These are phyloP conservation scores for Guyanaporus albipodus DNA, from an alignment of 768 basidiomycete genomes.

Conservation along the genomic window DNA sequence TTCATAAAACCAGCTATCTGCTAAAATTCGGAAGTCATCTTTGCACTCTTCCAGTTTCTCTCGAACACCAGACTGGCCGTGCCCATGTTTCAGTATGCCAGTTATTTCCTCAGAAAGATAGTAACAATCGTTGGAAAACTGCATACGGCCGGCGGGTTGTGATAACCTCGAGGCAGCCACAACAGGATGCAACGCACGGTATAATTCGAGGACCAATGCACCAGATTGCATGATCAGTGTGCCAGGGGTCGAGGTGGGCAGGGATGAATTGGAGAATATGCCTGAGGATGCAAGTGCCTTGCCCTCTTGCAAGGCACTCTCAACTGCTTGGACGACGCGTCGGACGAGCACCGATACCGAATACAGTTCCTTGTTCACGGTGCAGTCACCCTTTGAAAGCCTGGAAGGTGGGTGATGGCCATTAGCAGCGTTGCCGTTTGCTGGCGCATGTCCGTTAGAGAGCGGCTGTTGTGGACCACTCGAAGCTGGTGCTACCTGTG, in stretches of 20 bases:
- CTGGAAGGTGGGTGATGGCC: constrained; percentile 15
- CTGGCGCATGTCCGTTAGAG: constrained; percentile 14
- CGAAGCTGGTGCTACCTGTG: constrained; percentile 45
- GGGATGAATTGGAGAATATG: constrained; percentile 39
- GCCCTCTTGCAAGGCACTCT: constrained; percentile 64
- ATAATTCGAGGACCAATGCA: constrained; percentile 69
- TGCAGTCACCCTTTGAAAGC: constrained; percentile 15
- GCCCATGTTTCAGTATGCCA: constrained; percentile 26
- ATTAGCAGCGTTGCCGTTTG: constrained; percentile 20
- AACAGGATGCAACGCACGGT: constrained; percentile 74
- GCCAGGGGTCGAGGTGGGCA: constrained; percentile 41
- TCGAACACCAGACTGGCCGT: constrained; percentile 30
- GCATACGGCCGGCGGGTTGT: constrained; percentile 56
- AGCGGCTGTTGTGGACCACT: constrained; percentile 50
- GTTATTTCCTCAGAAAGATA: constrained; percentile 56
- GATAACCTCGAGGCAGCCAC: constrained; percentile 46
- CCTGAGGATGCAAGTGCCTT: constrained; percentile 56
- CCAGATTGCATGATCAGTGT: constrained; percentile 57
- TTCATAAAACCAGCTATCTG: constrained; percentile 69
- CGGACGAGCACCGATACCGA: constrained; percentile 55
- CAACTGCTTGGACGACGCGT: constrained; percentile 51
- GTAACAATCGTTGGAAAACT: constrained; percentile 77
- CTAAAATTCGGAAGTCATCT: constrained; percentile 48
- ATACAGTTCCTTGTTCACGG: constrained; percentile 45
- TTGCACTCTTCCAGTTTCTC: constrained; percentile 51